Percentiles rank a stretch among this genome's conserved stretches.
phyloP scores from a whole-genome alignment of 805 yeast genomes.

The Middelhovenomyces tepae region DNA sequence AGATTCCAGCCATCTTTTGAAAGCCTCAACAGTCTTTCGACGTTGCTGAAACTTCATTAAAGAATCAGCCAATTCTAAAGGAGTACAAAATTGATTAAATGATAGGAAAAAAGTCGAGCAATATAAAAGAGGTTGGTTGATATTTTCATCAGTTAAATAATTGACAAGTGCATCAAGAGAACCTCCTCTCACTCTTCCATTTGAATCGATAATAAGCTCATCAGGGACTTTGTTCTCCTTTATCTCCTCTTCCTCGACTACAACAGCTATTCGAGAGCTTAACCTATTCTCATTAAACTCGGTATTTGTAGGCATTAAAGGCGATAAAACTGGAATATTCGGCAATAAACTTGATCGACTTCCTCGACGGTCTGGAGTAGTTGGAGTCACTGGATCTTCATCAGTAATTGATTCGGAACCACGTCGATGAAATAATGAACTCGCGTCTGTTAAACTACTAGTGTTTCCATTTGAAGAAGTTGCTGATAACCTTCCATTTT shows the following conservation, averaged over 20 bases:
- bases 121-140: slow-evolving; percentile 48
- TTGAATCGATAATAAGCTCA: slow-evolving; percentile 13
- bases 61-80: slow-evolving; percentile 59
- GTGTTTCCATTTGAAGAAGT: no score
- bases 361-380: neutral
- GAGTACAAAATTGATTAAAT: slow-evolving; percentile 61
- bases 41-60: slow-evolving; percentile 43
- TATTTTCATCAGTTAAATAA: slow-evolving; percentile 21
- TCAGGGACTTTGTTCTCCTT: slow-evolving; percentile 2
- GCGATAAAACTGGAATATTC: slow-evolving; percentile 3
- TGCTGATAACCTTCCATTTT: slow-evolving; percentile 1
- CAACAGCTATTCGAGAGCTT: neutral
- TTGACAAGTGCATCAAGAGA: slow-evolving; percentile 24
- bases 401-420: neutral
- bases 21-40: slow-evolving; percentile 52
- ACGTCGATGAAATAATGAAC: slow-evolving; percentile 1
- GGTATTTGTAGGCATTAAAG: no score
- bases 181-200: slow-evolving; percentile 26
- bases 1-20: slow-evolving; percentile 82
- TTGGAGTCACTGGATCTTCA: slow-evolving; percentile 1
- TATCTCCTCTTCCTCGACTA: slow-evolving; percentile 1
- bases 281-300: no score
- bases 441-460: neutral
- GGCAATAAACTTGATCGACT: no score
- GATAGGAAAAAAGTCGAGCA: slow-evolving; percentile 69